Percentiles rank a stretch among this genome's conserved stretches.
phyloP scores from a whole-genome alignment of 768 basidiomycete genomes.

The Pleurotus tuoliensis region DNA sequence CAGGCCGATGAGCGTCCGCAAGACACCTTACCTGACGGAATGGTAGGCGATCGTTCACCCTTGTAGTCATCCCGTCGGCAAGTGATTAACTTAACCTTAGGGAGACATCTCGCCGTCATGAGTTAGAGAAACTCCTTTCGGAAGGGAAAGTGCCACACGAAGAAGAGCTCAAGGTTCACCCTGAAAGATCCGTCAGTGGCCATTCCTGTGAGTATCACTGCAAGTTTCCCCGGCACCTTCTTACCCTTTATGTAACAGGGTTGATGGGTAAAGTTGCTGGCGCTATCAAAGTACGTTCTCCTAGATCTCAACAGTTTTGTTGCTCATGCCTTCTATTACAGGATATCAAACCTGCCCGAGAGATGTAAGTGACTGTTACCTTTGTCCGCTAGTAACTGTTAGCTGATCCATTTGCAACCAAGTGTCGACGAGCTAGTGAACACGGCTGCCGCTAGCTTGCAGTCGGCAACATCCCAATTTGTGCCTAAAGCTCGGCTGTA shows the following conservation, averaged over 20 bases:
- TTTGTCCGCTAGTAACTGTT: not conserved
- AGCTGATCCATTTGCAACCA: conserved; percentile 8
- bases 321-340: conserved; percentile 15
- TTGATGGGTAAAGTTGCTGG: conserved; percentile 79
- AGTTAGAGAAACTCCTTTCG: conserved; percentile 54
- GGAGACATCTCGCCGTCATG: conserved; percentile 58
- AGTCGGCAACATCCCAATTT: conserved; percentile 37
- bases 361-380: conserved; percentile 54
- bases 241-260: conserved; percentile 36
- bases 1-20: conserved; percentile 77
- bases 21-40: conserved; percentile 72
- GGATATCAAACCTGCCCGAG: conserved; percentile 83
- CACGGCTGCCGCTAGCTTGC: conserved; percentile 60
- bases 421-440: conserved; percentile 81
- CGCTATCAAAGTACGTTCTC: conserved; percentile 49
- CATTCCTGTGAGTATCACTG: conserved; percentile 45
- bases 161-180: conserved; percentile 63
- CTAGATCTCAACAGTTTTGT: not conserved
- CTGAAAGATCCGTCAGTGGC: conserved; percentile 60
- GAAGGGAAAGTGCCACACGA: conserved; percentile 76
- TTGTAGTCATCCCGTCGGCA: not conserved
- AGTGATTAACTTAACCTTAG: conserved; percentile 22
- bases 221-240: not conserved
- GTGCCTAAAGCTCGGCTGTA: conserved; percentile 49
- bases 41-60: conserved; percentile 42